Conservation (phyloP, 192 early-diverging fungal species). For the Coemansia sp. region DNA sequence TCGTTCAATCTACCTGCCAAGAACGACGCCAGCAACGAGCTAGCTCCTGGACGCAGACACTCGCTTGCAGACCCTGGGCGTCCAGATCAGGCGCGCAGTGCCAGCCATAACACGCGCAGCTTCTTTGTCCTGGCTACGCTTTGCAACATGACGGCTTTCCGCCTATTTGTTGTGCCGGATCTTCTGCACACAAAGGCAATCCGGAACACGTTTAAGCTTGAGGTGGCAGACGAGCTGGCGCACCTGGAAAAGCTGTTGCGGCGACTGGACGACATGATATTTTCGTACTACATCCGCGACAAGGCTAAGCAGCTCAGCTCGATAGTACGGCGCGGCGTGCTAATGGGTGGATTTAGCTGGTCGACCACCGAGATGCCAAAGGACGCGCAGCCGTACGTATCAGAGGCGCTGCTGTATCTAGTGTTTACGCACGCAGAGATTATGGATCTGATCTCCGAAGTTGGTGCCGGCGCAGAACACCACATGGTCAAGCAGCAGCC, state of each 20-base stretch:
- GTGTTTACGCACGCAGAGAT: constrained; percentile 92
- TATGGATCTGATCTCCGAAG: constrained; percentile 68
- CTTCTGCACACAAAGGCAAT: constrained; percentile 69
- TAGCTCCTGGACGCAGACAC: constrained; percentile 17
- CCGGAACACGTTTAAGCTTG: constrained; percentile 60
- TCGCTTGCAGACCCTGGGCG: constrained; percentile 17
- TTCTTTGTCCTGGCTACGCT: constrained; percentile 71
- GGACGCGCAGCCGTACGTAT: constrained; percentile 88
- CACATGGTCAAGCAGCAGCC: constrained; percentile 59
- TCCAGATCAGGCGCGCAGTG: constrained; percentile 11
- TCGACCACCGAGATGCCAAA: constrained; percentile 64
- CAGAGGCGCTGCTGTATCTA: constrained; percentile 79
- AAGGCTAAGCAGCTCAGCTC: constrained; percentile 65
- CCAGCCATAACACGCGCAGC: constrained; percentile 10
- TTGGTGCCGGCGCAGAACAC: constrained; percentile 50
- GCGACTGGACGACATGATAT: constrained; percentile 79
- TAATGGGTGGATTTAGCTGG: constrained; percentile 90
- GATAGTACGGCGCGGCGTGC: constrained; percentile 78
- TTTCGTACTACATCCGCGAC: constrained; percentile 83
- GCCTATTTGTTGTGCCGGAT: constrained; percentile 72
- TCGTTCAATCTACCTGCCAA: constrained; percentile 39
- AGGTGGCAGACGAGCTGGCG: constrained; percentile 57
- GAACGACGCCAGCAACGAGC: constrained; percentile 3
- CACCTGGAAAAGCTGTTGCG: constrained; percentile 71
- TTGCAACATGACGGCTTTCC: constrained; percentile 78